Percentiles rank a stretch among this genome's conserved stretches.
Conservation (phyloP, 495 filamentous ascomycete genomes). For the Gamarada debralockiae region DNA sequence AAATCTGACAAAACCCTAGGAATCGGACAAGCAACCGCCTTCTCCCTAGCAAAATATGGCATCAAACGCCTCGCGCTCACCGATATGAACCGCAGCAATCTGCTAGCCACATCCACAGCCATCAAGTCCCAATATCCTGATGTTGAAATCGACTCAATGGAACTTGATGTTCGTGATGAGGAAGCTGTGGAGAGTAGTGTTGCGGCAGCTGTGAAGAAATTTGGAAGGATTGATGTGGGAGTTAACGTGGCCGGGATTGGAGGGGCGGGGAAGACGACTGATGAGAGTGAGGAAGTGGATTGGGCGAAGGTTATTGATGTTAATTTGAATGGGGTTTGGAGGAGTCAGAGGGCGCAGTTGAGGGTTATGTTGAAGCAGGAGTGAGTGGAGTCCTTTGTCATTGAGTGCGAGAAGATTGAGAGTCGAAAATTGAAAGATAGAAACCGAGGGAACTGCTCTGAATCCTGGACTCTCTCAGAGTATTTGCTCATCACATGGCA, state of each 20-base stretch:
- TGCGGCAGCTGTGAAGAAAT: constrained; percentile 43
- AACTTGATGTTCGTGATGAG: constrained; percentile 28
- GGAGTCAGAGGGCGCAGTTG: constrained; percentile 28
- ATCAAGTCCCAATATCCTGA: constrained; percentile 26
- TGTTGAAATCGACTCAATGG: constrained; percentile 27
- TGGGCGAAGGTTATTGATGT: constrained; percentile 39
- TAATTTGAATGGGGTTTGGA: constrained; percentile 44
- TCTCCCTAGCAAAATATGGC: constrained; percentile 32
- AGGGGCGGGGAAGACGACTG: constrained; percentile 50
- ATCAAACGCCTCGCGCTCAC: constrained; percentile 31
- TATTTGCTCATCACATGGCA: not conserved
- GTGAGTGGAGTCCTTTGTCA: not conserved
- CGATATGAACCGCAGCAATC: constrained; percentile 26
- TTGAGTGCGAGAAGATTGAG: no score
- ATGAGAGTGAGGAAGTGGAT: constrained; percentile 31
- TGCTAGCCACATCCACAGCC: constrained; percentile 21
- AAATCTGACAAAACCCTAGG: no score
- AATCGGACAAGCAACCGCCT: constrained; percentile 34
- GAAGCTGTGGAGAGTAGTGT: constrained; percentile 31
- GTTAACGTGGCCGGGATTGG: constrained; percentile 69
- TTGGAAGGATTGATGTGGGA: constrained; percentile 55
- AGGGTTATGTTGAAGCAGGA: not conserved
- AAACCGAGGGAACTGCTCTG: no score
- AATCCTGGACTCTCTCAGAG: no score
- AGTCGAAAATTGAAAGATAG: no score